A percentile compares a stretch with the other conserved stretches of the same genome.
Conservation (phyloP, 345 rosid genomes). For the Bretschneidera sinensis region DNA sequence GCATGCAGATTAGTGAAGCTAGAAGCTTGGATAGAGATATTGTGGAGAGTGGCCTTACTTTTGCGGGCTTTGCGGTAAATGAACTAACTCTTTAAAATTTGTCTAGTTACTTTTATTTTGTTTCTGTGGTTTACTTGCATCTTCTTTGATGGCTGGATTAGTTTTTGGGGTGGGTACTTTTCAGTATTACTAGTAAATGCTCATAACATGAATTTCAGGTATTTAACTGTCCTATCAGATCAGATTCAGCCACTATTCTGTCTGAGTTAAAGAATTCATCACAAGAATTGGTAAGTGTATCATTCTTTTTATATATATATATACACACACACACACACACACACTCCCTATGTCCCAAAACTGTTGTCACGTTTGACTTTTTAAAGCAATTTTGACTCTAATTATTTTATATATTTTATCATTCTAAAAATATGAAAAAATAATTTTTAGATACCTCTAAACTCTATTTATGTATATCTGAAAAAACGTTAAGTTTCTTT, state of each 20-base stretch:
- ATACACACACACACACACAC: no score
- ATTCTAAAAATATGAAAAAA: no score
- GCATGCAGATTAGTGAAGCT: slow-evolving; percentile 87
- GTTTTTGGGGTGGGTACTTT: background rate
- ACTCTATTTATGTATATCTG: no score
- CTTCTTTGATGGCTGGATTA: background rate
- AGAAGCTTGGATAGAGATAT: slow-evolving; percentile 89
- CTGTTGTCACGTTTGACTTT: background rate
- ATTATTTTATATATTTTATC: no score
- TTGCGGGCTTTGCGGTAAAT: slow-evolving; percentile 97
- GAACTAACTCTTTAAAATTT: slow-evolving; percentile 8
- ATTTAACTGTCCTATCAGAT: slow-evolving; percentile 96
- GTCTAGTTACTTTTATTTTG: slow-evolving; percentile 8
- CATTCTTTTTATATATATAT: no score
- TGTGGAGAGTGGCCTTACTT: slow-evolving; percentile 86
- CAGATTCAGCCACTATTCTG: slow-evolving; percentile 80
- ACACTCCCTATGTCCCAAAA: no score
- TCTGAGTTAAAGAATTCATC: slow-evolving; percentile 86
- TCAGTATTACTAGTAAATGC: slow-evolving; percentile 5
- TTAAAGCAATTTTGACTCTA: no score
- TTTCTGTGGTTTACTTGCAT: background rate
- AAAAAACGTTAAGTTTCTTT: no score
- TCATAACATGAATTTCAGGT: slow-evolving; percentile 51
- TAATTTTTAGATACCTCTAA: no score
- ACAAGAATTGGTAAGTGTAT: slow-evolving; percentile 78